Evolutionary conservation across 441 rosid genomes (phyloP).

Genomic region (Melianthus villosus): DNA sequence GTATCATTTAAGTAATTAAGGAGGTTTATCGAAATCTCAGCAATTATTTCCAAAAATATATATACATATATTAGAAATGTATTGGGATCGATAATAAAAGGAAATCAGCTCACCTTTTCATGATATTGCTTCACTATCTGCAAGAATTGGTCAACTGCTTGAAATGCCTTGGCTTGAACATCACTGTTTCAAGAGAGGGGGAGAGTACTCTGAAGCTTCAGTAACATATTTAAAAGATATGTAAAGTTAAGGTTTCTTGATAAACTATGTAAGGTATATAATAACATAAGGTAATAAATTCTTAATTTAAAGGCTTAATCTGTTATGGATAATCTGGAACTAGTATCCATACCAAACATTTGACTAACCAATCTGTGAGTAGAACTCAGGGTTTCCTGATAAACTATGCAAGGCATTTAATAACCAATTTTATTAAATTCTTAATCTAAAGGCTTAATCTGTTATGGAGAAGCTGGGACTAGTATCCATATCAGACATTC

Average conservation of each 20-base stretch:
- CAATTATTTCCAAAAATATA: neutral
- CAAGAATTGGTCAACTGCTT: conserved; percentile 87
- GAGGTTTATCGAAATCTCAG: neutral
- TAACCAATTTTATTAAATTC: too few relatives aligned
- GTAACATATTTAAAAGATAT: neutral
- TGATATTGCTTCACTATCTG: conserved; percentile 70
- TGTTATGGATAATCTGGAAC: too few relatives aligned
- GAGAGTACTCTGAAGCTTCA: neutral
- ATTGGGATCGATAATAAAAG: conserved; percentile 1
- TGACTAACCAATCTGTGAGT: too few relatives aligned
- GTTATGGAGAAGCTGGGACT: too few relatives aligned
- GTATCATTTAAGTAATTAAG: neutral
- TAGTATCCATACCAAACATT: too few relatives aligned
- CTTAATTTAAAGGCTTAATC: too few relatives aligned
- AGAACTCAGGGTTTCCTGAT: neutral
- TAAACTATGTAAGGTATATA: neutral
- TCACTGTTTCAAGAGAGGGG: conserved; percentile 37
- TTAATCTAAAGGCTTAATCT: too few relatives aligned
- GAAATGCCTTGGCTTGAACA: conserved; percentile 85
- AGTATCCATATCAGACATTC: too few relatives aligned
- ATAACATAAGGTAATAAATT: too few relatives aligned
- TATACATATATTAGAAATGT: neutral
- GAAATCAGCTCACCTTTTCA: conserved; percentile 37
- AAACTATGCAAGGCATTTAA: neutral
- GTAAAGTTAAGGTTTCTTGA: neutral